These are phyloP conservation scores for Phytophthora podocarpi DNA, from an alignment of 352 stramenopile genomes.

Conservation along the genomic window DNA sequence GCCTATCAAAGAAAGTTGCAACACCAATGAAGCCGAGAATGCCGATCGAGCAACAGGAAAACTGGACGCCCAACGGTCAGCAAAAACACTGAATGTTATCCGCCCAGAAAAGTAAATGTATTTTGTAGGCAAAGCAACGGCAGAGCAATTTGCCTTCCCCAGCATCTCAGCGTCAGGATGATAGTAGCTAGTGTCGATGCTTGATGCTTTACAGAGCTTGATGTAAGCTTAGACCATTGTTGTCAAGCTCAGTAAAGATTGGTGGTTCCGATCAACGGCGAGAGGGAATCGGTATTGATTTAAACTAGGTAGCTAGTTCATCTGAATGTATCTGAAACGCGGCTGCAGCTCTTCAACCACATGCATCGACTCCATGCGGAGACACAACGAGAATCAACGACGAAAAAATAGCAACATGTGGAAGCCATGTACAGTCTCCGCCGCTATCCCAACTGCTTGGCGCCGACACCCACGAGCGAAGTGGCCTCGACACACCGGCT, in stretches of 20 bases:
- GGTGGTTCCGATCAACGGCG: no score
- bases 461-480: no score
- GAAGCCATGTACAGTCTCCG: neutral
- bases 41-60: constrained; percentile 17
- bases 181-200: no score
- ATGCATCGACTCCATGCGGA: neutral
- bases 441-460: neutral
- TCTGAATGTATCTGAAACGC: constrained; percentile 8
- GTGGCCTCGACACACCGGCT: no score
- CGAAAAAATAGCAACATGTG: no score
- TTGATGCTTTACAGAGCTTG: no score
- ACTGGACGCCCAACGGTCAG: constrained; percentile 23
- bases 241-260: no score
- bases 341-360: constrained; percentile 7
- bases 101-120: neutral
- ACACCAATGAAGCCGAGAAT: constrained; percentile 23
- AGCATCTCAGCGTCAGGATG: no score
- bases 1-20: constrained; percentile 6
- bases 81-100: constrained; percentile 10
- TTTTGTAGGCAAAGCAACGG: no score
- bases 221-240: no score
- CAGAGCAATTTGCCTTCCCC: no score
- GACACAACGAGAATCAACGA: constrained; percentile 2
- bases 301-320: no score
- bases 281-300: neutral